phyloP scores from a whole-genome alignment of 306 rosid genomes.

The Dalbergia oliveri region DNA sequence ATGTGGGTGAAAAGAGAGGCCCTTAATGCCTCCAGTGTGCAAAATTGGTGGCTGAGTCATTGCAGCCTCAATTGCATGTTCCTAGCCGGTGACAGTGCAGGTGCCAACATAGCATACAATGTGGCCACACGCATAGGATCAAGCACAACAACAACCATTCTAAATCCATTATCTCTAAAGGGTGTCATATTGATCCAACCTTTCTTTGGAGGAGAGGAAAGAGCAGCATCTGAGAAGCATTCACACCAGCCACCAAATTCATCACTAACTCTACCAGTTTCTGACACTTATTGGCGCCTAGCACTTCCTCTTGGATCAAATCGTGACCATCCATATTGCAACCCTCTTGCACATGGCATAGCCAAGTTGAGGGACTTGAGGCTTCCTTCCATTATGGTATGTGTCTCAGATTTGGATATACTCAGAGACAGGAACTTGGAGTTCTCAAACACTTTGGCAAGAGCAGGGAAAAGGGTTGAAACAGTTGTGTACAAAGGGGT shows the following conservation, averaged over 20 bases:
- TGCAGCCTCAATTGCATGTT: conserved; percentile 61
- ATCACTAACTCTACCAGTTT: conserved; percentile 64
- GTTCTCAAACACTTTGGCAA: conserved; percentile 62
- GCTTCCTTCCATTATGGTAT: conserved; percentile 64
- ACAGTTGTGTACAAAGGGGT: conserved; percentile 66
- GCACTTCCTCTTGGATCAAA: conserved; percentile 74
- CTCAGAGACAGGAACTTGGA: conserved; percentile 75
- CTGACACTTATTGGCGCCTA: conserved; percentile 79
- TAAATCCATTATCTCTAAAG: conserved; percentile 59
- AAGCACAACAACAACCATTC: background rate
- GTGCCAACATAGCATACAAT: conserved; percentile 86
- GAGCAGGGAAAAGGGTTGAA: conserved; percentile 72
- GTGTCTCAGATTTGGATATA: conserved; percentile 82
- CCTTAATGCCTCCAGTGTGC: conserved; percentile 44
- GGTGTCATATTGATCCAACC: conserved; percentile 85
- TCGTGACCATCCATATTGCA: conserved; percentile 83
- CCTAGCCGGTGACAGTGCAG: conserved; percentile 90
- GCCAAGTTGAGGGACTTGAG: conserved; percentile 57
- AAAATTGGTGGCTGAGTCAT: conserved; percentile 76
- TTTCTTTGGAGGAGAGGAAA: conserved; percentile 83
- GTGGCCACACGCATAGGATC: conserved; percentile 58
- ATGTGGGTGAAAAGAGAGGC: conserved; percentile 80
- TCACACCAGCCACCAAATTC: conserved; percentile 61
- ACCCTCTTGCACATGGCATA: conserved; percentile 60
- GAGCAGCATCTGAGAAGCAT: conserved; percentile 70